A percentile compares a stretch with the other conserved stretches of the same genome.
phyloP scores from a whole-genome alignment of 2,329 filamentous ascomycete species.

The Fusarium gaditjirri region DNA sequence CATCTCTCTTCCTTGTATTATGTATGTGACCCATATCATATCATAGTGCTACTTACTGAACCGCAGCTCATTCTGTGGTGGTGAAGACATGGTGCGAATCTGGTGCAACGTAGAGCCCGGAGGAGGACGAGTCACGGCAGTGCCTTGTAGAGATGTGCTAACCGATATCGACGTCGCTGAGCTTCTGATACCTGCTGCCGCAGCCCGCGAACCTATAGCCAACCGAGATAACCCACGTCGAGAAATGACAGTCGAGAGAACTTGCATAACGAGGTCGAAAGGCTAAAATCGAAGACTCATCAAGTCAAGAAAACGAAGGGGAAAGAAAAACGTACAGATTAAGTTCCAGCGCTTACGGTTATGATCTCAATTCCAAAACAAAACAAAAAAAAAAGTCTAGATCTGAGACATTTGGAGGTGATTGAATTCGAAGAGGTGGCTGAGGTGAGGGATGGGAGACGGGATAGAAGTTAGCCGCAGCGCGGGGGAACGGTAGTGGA shows the following conservation, averaged over 20 bases:
- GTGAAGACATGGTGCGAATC: slow-evolving; percentile 29
- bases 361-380: not conserved
- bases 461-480: slow-evolving; percentile 12
- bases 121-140: not conserved
- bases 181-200: slow-evolving; percentile 5
- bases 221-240: slow-evolving; percentile 34
- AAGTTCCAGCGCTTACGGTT: not conserved
- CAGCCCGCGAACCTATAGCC: slow-evolving; percentile 16
- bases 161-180: not conserved
- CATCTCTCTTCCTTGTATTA: not conserved
- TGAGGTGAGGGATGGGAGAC: not conserved
- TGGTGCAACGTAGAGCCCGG: slow-evolving; percentile 1
- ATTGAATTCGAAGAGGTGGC: slow-evolving; percentile 6
- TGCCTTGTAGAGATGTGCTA: not conserved
- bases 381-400: not conserved
- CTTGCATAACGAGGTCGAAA: slow-evolving; percentile 23
- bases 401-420: slow-evolving; percentile 28
- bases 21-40: not conserved
- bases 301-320: not conserved
- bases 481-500: slow-evolving; percentile 20
- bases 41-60: slow-evolving; percentile 47
- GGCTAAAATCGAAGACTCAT: not conserved
- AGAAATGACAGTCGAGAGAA: slow-evolving; percentile 15
- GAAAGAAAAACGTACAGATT: not conserved
- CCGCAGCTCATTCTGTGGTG: slow-evolving; percentile 41